These are phyloP conservation scores for Osmozyma mogii DNA, from an alignment of 805 yeast genomes.

Conservation along the genomic window DNA sequence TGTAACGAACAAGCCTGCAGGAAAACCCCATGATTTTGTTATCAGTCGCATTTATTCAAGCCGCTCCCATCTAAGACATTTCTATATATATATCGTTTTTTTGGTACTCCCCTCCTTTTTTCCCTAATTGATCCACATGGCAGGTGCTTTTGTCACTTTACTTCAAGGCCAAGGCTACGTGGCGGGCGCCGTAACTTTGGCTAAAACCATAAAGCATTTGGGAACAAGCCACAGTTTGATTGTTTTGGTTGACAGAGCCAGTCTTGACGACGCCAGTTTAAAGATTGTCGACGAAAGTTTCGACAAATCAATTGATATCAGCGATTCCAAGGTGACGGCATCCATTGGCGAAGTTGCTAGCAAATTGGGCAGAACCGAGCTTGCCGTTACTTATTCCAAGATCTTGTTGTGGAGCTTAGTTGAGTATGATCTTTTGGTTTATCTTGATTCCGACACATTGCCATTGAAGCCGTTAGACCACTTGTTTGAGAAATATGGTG, in stretches of 20 bases:
- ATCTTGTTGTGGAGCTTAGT: constrained; percentile 46
- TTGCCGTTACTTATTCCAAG: constrained; percentile 48
- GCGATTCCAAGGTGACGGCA: constrained; percentile 2
- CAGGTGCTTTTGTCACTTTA: neutral
- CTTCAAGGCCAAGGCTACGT: neutral
- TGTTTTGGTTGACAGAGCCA: neutral
- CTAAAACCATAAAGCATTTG: neutral
- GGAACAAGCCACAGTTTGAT: neutral
- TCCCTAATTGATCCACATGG: too few relatives aligned
- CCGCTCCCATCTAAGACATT: too few relatives aligned
- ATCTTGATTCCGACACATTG: constrained; percentile 59
- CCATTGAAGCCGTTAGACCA: constrained; percentile 28
- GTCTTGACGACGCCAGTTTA: neutral
- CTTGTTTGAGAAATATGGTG: constrained; percentile 15
- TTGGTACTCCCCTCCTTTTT: too few relatives aligned
- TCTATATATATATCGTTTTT: too few relatives aligned
- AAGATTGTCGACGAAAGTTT: constrained; percentile 1
- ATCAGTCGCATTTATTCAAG: too few relatives aligned
- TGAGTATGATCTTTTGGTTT: constrained; percentile 40
- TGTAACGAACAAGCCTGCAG: too few relatives aligned
- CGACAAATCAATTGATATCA: constrained; percentile 3
- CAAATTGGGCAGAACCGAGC: constrained; percentile 38
- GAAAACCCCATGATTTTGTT: too few relatives aligned
- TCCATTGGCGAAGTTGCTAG: constrained; percentile 3
- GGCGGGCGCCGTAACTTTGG: neutral